Base-by-base conservation (phyloP, 371 early-diverging fungal genomes). In the Mortierella polycephala region DNA sequence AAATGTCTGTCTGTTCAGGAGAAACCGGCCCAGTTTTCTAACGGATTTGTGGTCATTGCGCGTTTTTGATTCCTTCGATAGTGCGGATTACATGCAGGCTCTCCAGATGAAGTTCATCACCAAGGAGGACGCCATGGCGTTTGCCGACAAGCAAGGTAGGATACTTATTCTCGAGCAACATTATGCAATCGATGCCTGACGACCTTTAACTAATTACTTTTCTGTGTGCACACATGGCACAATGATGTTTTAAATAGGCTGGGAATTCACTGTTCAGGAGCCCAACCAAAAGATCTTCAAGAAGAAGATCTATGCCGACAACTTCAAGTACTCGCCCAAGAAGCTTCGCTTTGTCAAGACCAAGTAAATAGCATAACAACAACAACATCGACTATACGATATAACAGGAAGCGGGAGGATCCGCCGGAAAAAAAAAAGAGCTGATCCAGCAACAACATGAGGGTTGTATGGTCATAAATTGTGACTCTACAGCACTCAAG, bases 111-210 rank as follows among this genome's bases (percentile, higher is more conserved):
- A 94, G 83, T 98, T 98, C 85, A 49, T 69, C 20, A 82, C 89
- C 50, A 95, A 94, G 84, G 96, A 97, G 73, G 94, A 92, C 46
- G 99, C 99, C 18, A 90, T 97, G 65, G 81, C 82, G 44, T 98
- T 97, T 84, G 97, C 96, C 23, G 96, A 96, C 80, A 93, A 93
- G 75, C 96, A 98, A 84, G 98, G 97, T 75, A 84, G 13, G 51
- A 51, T 51, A 30, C 30, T 30, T 30, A 4, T 30, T 30, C 30
- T 30, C 30, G 30, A 30, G 30, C 30, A 30, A 30, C 30, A 30
- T 30, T 30, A 4, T 4, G 30, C 30, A 30, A 30, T 4, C 30
- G 30, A 4, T 30, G 30, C 30, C 30, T 30, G 30, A 30, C 4
- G 30, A 30, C 30, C 30, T 1, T 30, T 30, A 30, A 4, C 30